Conservation (phyloP, 1,139 yeast species). For the Debaryomyces sp. region DNA sequence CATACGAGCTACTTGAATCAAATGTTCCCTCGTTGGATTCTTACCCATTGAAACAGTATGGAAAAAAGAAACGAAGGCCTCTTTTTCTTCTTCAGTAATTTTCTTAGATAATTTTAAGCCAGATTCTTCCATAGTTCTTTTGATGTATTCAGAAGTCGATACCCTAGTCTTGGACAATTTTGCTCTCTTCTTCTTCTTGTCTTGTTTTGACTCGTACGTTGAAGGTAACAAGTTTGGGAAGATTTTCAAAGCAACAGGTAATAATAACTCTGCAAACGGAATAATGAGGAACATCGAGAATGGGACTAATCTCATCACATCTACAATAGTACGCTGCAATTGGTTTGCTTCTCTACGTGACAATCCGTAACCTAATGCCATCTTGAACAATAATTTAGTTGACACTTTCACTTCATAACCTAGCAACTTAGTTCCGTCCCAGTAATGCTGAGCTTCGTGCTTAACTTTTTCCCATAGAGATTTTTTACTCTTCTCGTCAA, state of each 20-base stretch:
- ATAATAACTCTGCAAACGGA: slow-evolving; percentile 91
- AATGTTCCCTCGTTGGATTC: slow-evolving; percentile 75
- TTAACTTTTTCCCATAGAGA: slow-evolving; percentile 85
- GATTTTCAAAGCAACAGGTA: slow-evolving; percentile 85
- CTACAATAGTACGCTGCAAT: slow-evolving; percentile 83
- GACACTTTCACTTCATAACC: slow-evolving; percentile 90
- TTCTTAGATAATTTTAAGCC: slow-evolving; percentile 65
- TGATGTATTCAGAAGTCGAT: slow-evolving; percentile 73
- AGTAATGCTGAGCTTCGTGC: slow-evolving; percentile 88
- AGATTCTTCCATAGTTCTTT: slow-evolving; percentile 69
- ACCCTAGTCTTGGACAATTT: slow-evolving; percentile 76
- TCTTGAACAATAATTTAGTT: slow-evolving; percentile 75
- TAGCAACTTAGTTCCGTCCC: slow-evolving; percentile 93
- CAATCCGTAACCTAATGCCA: slow-evolving; percentile 88
- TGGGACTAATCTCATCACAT: slow-evolving; percentile 86
- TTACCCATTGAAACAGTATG: slow-evolving; percentile 60
- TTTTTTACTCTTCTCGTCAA: slow-evolving; percentile 33
- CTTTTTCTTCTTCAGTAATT: slow-evolving; percentile 73
- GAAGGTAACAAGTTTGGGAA: slow-evolving; percentile 95
- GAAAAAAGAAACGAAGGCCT: slow-evolving; percentile 80
- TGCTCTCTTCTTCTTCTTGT: slow-evolving; percentile 69
- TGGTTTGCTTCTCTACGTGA: slow-evolving; percentile 91
- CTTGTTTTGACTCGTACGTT: slow-evolving; percentile 81
- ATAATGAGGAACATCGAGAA: slow-evolving; percentile 87
- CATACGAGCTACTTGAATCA: slow-evolving; percentile 81